Percentiles rank a stretch among this genome's conserved stretches.
phyloP scores from a whole-genome alignment of 2,329 filamentous ascomycete species.

The Aspergillus hortae region DNA sequence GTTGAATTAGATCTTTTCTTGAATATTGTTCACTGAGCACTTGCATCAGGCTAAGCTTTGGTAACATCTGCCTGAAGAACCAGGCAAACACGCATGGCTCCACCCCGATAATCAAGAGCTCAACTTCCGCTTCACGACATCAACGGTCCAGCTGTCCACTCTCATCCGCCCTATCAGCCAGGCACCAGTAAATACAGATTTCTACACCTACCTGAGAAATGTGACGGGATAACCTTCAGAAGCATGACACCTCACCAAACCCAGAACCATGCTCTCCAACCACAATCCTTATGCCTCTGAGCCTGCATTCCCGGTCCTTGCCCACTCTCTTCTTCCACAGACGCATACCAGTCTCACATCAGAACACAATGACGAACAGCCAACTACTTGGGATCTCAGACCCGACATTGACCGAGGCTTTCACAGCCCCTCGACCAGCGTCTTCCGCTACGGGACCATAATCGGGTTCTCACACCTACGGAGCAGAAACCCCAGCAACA shows the following conservation, averaged over 20 bases:
- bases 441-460: slow-evolving; percentile 29
- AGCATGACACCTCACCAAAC: neutral
- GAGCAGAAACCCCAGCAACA: slow-evolving; percentile 17
- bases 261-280: slow-evolving; percentile 13
- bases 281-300: slow-evolving; percentile 24
- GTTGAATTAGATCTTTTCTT: no score
- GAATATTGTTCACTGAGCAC: no score
- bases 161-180: no score
- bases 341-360: neutral
- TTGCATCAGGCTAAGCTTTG: no score
- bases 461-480: slow-evolving; percentile 32
- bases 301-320: slow-evolving; percentile 30
- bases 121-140: no score
- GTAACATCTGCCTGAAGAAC: no score
- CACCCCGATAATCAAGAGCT: no score
- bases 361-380: neutral
- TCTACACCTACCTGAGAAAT: neutral
- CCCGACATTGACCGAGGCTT: slow-evolving; percentile 21
- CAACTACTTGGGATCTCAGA: slow-evolving; percentile 24
- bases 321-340: slow-evolving; percentile 24
- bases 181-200: no score
- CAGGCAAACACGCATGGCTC: no score
- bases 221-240: neutral
- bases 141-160: no score
- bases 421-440: neutral